phyloP scores from a whole-genome alignment of 139 green algal genomes.

The Picochlorum sp. region DNA sequence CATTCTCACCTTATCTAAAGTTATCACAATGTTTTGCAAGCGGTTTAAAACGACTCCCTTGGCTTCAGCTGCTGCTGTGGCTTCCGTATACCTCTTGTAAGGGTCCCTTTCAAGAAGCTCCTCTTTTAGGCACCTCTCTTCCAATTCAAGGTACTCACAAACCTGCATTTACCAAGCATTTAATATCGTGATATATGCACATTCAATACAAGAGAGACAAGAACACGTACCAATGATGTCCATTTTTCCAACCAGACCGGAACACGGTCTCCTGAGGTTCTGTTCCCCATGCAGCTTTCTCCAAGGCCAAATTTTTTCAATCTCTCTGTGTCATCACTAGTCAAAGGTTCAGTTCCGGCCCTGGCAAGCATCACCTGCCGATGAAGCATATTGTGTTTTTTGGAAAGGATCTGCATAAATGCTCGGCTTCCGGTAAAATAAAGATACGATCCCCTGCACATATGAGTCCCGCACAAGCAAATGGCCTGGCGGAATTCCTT shows the following conservation, averaged over 20 bases:
- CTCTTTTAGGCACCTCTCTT: constrained; percentile 46
- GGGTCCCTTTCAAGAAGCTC: constrained; percentile 35
- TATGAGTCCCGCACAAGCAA: constrained; percentile 65
- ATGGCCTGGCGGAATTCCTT: constrained; percentile 73
- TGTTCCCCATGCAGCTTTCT: constrained; percentile 27
- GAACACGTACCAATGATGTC: constrained; percentile 57
- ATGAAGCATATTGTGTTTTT: constrained; percentile 68
- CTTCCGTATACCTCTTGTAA: constrained; percentile 21
- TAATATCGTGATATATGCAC: constrained; percentile 5
- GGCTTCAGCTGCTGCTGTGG: constrained; percentile 18
- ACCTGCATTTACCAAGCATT: no score
- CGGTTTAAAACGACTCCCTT: constrained; percentile 52
- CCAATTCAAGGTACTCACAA: constrained; percentile 58
- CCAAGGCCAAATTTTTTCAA: constrained; percentile 35
- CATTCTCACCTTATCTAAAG: constrained; percentile 78
- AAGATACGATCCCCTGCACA: constrained; percentile 69
- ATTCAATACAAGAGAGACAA: no score
- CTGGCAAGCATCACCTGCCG: constrained; percentile 47
- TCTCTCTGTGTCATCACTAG: constrained; percentile 13
- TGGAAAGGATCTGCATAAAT: constrained; percentile 60
- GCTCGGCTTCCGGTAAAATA: constrained; percentile 61
- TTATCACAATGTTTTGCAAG: constrained; percentile 75
- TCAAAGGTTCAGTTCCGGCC: constrained; percentile 17
- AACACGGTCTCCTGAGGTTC: constrained; percentile 9
- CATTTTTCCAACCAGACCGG: constrained; percentile 79